Base-by-base conservation (phyloP, 2,329 filamentous ascomycete genomes). In the Verticillium tricorpus region DNA sequence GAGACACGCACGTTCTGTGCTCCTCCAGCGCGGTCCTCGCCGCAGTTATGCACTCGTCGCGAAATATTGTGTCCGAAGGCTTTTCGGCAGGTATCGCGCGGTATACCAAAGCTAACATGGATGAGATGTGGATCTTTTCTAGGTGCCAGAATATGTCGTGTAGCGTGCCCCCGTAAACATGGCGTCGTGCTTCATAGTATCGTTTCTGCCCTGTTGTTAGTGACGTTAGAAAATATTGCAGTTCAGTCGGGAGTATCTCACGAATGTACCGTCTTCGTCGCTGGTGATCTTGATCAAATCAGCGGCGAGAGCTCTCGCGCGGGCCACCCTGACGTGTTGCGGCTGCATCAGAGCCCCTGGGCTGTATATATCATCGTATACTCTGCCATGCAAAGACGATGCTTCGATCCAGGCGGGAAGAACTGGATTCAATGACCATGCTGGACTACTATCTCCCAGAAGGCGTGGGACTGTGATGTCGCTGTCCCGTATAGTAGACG, bases 281-380 rank as follows among this genome's bases (percentile, higher is more conserved):
- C 32, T 19, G 32, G 6, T 14, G 17, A 39, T 25, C 35, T 15
- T 52, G 37, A 58, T 37, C 45, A 65, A 31, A 11, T 69, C 67
- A 3, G 60, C 59, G 0, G 65, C 67, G 12, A 70, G 40, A 2
- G 59, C 56, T 14, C 40, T 64, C 2, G 69, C 69, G 1, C 63
- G 61, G 5, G 64, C 56, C 3, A 62, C 59, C 1, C 72, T 60
- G 9, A 69, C 60, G 3, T 50, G 35, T n/a, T 63, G 62, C 0
- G 69, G 64, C 55, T 69, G 65, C 1, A 65, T 54, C 19, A 71
- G 63, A 7, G 70, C 66, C 2, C 65, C 63, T 0, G 67, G 66
- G 8, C 72, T 70, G 50, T 71, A 72, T 2, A 72, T 67, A 1
- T 71, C 63, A 15, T 72, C 68, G 54, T 70, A 72, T 0, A 70